These are phyloP conservation scores for Rubroboletus pulcherrimus DNA, from an alignment of 768 basidiomycete species.

Conservation along the genomic window DNA sequence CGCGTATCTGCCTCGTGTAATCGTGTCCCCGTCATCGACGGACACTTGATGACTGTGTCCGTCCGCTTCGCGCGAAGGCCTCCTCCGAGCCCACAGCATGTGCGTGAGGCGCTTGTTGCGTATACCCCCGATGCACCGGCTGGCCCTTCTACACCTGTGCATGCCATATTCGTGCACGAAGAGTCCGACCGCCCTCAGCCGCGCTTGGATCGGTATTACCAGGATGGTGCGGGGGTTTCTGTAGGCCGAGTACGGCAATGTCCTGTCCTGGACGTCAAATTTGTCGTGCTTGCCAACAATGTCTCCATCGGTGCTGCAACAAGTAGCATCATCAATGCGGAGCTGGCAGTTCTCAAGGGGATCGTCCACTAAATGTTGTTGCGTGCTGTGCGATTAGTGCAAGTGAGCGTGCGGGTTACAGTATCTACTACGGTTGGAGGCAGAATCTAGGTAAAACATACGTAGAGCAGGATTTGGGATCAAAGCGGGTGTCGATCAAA, in stretches of 20 bases:
- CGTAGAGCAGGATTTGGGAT: constrained; percentile 7
- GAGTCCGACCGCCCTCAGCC: constrained; percentile 93
- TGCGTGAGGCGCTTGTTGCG: constrained; percentile 70
- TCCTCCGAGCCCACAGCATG: constrained; percentile 82
- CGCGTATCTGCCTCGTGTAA: constrained; percentile 91
- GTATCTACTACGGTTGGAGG: constrained; percentile 13
- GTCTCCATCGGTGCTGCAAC: constrained; percentile 96
- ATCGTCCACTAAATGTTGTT: constrained; percentile 26
- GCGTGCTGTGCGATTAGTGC: constrained; percentile 6
- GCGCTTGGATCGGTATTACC: constrained; percentile 82
- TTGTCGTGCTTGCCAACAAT: constrained; percentile 89
- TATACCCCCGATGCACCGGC: constrained; percentile 77
- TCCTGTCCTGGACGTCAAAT: constrained; percentile 91
- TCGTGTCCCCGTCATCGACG: constrained; percentile 93
- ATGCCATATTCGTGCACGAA: constrained; percentile 89
- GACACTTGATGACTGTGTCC: constrained; percentile 88
- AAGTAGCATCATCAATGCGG: constrained; percentile 94
- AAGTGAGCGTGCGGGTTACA: neutral
- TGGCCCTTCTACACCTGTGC: constrained; percentile 81
- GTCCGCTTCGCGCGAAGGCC: constrained; percentile 78
- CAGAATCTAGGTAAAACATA: constrained; percentile 1
- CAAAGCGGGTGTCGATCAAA: constrained; percentile 4
- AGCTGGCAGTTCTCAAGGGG: constrained; percentile 84
- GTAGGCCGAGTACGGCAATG: constrained; percentile 92
- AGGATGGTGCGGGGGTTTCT: constrained; percentile 86